Base-by-base conservation (phyloP, 257 asterid species). In the Solanum tacnaense region DNA sequence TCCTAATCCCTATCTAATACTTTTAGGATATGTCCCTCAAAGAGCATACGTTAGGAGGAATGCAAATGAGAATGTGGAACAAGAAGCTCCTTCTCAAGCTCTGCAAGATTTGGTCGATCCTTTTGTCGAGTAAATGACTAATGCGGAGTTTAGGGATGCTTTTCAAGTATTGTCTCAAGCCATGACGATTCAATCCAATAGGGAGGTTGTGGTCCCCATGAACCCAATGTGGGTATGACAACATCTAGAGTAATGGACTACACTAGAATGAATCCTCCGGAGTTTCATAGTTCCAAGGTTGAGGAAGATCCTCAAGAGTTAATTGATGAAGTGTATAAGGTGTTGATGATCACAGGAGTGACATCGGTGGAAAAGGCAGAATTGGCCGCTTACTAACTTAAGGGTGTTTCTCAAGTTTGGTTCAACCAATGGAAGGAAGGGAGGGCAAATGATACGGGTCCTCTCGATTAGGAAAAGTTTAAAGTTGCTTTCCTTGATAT, bases 171-270 rank as follows among this genome's bases (percentile, higher is more conserved):
- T 56, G 10, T 4, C 10, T 56, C 4, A 56, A 6, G 10, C 65
- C 4, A 56, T 56, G 65, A 56, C 0, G 0, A 7, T 10, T 56
- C n/a, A 18, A 56, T 6, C 4, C 65, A 18, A 56, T 56, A 6
- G 4, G 4, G n/a, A 56, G 1, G n/a, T 56, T 56, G 0, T 56
- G 4, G 65, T 56, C 10, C n/a, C 1, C 4, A 7, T 2, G 9
- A 56, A 18, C 65, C 4, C 0, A 2, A 18, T 56, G 0, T 56
- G 10, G 65, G n/a, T 56, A 6, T 0, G 65, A 6, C 0, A 4
- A 1, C n/a, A 56, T 18, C n/a, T 18, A 56, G 9, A 56, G 65
- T 56, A 18, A 6, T 10, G n/a, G n/a, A 56, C n/a, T 56, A 18
- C 2, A 18, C n/a, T 56, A 56, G 65, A 56, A 56, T 56, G 10